Base-by-base conservation (phyloP, 2,329 filamentous ascomycete species). In the Aspergillus versicolor region DNA sequence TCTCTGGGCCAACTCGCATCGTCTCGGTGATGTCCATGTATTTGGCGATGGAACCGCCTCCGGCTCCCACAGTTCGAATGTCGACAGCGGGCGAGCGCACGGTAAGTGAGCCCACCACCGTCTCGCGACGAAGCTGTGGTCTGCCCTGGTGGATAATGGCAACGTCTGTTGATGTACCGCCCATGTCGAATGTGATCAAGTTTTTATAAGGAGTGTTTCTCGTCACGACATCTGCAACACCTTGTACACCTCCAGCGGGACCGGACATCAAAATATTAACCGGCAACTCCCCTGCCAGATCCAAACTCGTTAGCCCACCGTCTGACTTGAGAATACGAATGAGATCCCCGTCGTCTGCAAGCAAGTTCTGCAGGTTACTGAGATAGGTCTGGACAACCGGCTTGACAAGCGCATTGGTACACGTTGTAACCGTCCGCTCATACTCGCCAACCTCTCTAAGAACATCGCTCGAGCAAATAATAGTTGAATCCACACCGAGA, bases 291-390 rank as follows among this genome's bases (percentile, higher is more conserved):
- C 74, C 76, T 1, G 78, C 79, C 13, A 80, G 67, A 2, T 72
- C 67, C 2, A 80, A 63, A 13, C 77, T 79, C 0, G 78, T 81
- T 47, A 81, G 63, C 5, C 79, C 78, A 5, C 79, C 79, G 58
- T 81, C 79, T 15, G 77, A 79, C 61, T 81, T 81, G 27, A 81
- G 68, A 13, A 81, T 78, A 12, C 78, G 75, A n/a, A 81, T 77
- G 0, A 69, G 75, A 44, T 77, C 69, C 11, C 73, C 79, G 44
- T 81, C 77, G 0, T 67, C 61, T 3, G 66, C 65, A 5, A 81
- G 73, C 34, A 72, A 67, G 12, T 70, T 71, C 21, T 73, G 65
- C 8, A 81, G 64, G 40, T 75, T 75, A 4, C 67, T 66, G 59
- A 81, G 71, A 54, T 81, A 81, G 11, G 60, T 72, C 64, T 79